These are phyloP conservation scores for Tuber brumale DNA, from an alignment of 495 filamentous ascomycete genomes.

Conservation along the genomic window DNA sequence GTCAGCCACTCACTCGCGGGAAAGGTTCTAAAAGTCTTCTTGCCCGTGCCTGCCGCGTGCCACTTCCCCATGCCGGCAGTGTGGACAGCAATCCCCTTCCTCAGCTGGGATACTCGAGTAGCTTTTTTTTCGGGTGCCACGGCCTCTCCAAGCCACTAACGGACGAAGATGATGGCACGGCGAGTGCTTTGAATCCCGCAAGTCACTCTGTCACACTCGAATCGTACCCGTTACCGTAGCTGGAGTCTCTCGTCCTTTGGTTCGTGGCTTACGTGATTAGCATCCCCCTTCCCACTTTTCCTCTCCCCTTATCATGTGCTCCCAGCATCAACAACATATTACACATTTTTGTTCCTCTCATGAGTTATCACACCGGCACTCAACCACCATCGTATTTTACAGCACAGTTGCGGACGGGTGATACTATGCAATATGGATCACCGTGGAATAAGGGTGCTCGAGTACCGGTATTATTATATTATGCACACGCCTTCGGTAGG, in stretches of 20 bases:
- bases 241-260: neutral
- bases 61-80: constrained; percentile 3
- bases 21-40: constrained; percentile 37
- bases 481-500: neutral
- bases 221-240: neutral
- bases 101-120: neutral
- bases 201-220: neutral
- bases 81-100: neutral
- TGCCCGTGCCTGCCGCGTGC: constrained; percentile 23
- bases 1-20: constrained; percentile 12
- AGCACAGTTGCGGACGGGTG: neutral
- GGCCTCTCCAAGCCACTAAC: neutral
- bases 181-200: neutral
- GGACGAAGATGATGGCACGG: neutral
- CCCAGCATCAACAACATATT: neutral
- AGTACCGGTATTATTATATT: neutral
- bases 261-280: neutral
- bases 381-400: neutral
- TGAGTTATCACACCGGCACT: neutral
- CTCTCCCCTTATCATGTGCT: neutral
- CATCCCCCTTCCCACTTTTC: neutral
- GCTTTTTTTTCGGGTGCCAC: neutral
- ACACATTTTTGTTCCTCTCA: neutral
- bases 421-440: neutral
- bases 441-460: neutral